Evolutionary conservation across 2,329 filamentous ascomycete species (phyloP), one percentile per base, ranked within the genome.

Genomic region (Lasiodiplodia theobromae): DNA sequence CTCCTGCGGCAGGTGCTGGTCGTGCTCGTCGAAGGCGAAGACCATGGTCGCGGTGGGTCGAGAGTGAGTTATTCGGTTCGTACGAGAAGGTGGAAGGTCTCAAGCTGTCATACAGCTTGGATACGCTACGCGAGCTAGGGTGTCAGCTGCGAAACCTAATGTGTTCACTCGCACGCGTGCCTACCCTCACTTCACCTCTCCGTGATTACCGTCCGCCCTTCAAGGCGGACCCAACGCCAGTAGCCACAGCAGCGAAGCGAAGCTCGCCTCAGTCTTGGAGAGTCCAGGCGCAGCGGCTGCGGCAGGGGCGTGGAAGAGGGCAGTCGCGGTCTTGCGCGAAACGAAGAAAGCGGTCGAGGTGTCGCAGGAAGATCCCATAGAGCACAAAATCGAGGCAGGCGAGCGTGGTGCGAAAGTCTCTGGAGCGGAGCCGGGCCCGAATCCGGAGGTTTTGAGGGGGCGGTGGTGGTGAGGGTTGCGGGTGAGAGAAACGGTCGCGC

Each of bases 131-230:
- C 28, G 40, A 58, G 44, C 37, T 38, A n/a, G 21, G 56, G 65
- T 51, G 65, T 67, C 65, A 67, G 65, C 44, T 58, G 65, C 65
- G 65, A 67, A 58, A 67, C 40, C 12, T 44, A 31, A 44, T n/a
- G 49, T 47, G 34, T 53, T 47, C 63, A 66, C 47, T 52, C 57
- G 56, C 31, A 25, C 49, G 28, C 40, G 4, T n/a, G n/a, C 40
- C 16, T 47, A 65, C 67, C 60, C 28, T 40, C 56, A 40, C 54
- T n/a, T 51, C 67, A 65, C 58, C 60, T 62, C 66, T 54, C 56
- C 21, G 66, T 38, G 73, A 75, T 81, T 84, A 84, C 83, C 82
- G 83, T 84, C 84, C 84, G 83, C 83, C 83, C 73, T 76, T 85
- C 82, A 85, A 81, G 83, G 82, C 82, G 84, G 84, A 85, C 83